Base-by-base conservation (phyloP, 805 yeast species). In the Groenewaldozyma salmanticensis region DNA sequence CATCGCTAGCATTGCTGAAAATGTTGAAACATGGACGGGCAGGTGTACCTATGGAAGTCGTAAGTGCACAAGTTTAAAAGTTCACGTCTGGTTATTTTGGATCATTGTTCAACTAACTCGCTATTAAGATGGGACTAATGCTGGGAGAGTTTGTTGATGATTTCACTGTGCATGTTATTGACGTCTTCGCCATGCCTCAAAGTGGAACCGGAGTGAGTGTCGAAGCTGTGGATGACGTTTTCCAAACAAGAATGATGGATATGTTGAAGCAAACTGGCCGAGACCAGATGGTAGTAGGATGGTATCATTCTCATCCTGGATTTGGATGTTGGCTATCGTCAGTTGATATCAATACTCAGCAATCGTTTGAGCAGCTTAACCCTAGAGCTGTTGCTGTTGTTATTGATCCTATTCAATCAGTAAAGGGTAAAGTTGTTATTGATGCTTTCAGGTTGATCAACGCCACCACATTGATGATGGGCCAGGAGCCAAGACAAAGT, bases 231-330 rank as follows among this genome's bases (percentile, higher is more conserved):
- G 99, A 94, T 61, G 97, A 94, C 61, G 97, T 94, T 38, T 92
- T 92, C 68, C 98, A 92, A 63, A 88, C 97, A 3, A 84, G 81
- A 60, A 94, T 92, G 98, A 92, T 92, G 98, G 99, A 92, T 59
- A 92, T 92, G 98, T 73, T 92, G 57, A 79, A 83, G 65, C 98
- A 92, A 62, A 92, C 98, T 1, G 99, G 99, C n/a, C 75, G 99
- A 62, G 96, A 88, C 64, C 94, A 92, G 61, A 87, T 85, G 85
- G 98, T 92, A 40, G 99, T 92, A 38, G 99, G 99, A 27, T 92
- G 99, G 99, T 92, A 92, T 68, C 99, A 92, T 61, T 88, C 97
- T 11, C 98, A 92, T 65, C 98, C 98, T 3, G 98, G 98, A 15
- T 92, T 90, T 61, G 98, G 98, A n/a, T 92, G 99, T 69, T 92